Percentiles rank a stretch among this genome's conserved stretches.
Evolutionary conservation across 495 filamentous ascomycete species (phyloP).

Genomic region (Neurospora sp.): DNA sequence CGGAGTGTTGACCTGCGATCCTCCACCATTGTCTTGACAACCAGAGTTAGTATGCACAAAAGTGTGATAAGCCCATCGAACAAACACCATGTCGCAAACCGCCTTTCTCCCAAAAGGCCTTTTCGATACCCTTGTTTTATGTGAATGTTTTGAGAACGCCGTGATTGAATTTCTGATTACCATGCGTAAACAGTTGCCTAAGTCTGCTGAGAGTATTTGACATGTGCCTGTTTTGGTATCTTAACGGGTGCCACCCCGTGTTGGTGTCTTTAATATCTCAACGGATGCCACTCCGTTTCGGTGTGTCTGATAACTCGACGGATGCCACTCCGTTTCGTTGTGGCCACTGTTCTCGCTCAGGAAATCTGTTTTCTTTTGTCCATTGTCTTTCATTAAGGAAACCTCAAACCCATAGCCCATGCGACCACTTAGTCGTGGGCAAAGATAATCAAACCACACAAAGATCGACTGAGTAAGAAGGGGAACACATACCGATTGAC

Average conservation of each 20-base stretch:
- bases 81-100: neutral
- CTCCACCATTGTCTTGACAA: neutral
- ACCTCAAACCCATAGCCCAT: neutral
- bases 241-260: neutral
- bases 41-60: neutral
- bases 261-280: neutral
- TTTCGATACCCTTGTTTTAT: neutral
- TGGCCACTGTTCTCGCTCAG: neutral
- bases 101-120: neutral
- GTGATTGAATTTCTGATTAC: neutral
- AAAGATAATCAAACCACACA: neutral
- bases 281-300: neutral
- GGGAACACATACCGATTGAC: neutral
- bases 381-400: neutral
- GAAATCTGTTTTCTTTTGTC: neutral
- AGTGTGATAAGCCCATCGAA: neutral
- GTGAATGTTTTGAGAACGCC: neutral
- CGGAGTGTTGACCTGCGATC: neutral
- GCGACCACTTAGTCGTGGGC: neutral
- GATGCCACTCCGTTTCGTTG: neutral
- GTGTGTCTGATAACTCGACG: neutral
- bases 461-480: neutral
- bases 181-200: neutral
- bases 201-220: neutral
- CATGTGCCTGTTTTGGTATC: neutral